Conservation (phyloP, 78 protist species). For the Speleostelium caveatum region DNA sequence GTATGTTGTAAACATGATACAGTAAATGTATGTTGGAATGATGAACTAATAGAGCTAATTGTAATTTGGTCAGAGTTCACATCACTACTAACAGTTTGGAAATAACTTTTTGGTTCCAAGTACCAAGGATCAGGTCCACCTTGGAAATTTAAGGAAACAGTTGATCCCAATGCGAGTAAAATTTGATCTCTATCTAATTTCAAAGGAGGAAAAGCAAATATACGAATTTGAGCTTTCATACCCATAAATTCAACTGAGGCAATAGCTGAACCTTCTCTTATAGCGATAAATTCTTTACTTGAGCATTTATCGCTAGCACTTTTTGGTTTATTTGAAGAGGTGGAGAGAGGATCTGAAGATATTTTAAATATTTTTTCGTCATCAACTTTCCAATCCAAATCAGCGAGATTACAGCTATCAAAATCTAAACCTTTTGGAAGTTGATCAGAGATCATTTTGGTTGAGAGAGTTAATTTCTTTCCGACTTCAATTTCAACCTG, state of each 20-base stretch:
- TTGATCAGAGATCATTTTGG: conserved; percentile 15
- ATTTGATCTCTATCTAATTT: conserved; percentile 10
- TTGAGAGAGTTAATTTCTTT: conserved; percentile 1
- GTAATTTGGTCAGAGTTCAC: neutral
- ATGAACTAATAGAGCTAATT: neutral
- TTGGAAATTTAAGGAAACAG: neutral
- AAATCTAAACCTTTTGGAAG: conserved; percentile 22
- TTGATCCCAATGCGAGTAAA: conserved; percentile 30
- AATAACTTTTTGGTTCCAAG: conserved; percentile 23
- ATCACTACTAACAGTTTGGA: neutral
- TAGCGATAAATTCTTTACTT: conserved; percentile 8
- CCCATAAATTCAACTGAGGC: conserved; percentile 13
- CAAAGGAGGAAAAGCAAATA: conserved; percentile 57
- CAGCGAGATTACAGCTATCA: conserved; percentile 19
- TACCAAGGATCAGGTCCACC: conserved; percentile 80
- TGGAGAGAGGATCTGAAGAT: neutral
- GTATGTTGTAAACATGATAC: conserved; percentile 45
- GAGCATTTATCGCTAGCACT: conserved; percentile 30
- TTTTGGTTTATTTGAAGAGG: neutral
- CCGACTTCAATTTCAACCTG: conserved; percentile 70
- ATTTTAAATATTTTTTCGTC: conserved; percentile 16
- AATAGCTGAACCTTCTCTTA: conserved; percentile 29
- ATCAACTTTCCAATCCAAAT: conserved; percentile 43
- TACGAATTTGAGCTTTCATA: conserved; percentile 39
- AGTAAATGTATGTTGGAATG: conserved; percentile 28